These are phyloP conservation scores for Starmerella roubikii DNA, from an alignment of 805 yeast species.

Conservation along the genomic window DNA sequence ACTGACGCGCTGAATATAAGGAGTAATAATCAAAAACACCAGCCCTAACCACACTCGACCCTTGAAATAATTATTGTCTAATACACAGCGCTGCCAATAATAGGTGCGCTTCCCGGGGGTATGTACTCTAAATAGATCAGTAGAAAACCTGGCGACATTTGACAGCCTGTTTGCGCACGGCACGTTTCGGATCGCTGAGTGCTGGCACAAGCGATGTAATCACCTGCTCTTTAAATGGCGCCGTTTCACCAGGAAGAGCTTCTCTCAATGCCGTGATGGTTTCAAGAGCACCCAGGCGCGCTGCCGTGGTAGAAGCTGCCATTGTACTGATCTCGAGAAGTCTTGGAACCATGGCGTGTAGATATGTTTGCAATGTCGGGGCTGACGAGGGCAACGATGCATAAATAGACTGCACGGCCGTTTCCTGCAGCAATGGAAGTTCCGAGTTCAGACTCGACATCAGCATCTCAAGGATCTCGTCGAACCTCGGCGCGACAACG, in stretches of 20 bases:
- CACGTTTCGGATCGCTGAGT: conserved; percentile 62
- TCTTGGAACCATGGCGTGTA: conserved; percentile 2
- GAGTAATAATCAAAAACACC: too few species aligned
- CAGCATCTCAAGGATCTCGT: conserved; percentile 54
- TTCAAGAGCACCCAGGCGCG: conserved; percentile 5
- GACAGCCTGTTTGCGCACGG: conserved; percentile 60
- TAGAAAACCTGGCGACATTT: conserved; percentile 52
- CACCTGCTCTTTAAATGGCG: conserved; percentile 23
- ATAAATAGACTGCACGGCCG: conserved; percentile 2
- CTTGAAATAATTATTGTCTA: too few species aligned
- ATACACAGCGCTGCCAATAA: too few species aligned
- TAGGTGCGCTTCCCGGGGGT: too few species aligned
- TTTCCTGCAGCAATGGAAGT: conserved; percentile 17
- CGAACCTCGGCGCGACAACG: conserved; percentile 51
- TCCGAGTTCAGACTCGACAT: conserved; percentile 45
- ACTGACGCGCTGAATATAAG: too few species aligned
- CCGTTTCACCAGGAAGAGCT: conserved; percentile 1
- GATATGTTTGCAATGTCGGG: conserved; percentile 1
- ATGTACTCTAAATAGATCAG: background rate
- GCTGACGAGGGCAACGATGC: conserved; percentile 9
- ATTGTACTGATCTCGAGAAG: conserved; percentile 1
- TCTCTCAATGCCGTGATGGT: conserved; percentile 4
- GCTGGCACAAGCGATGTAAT: conserved; percentile 36
- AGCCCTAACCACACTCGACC: too few species aligned
- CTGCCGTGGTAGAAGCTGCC: background rate